phyloP scores from a whole-genome alignment of 1,284 basidiomycete species.

The Boletellus deceptivus region DNA sequence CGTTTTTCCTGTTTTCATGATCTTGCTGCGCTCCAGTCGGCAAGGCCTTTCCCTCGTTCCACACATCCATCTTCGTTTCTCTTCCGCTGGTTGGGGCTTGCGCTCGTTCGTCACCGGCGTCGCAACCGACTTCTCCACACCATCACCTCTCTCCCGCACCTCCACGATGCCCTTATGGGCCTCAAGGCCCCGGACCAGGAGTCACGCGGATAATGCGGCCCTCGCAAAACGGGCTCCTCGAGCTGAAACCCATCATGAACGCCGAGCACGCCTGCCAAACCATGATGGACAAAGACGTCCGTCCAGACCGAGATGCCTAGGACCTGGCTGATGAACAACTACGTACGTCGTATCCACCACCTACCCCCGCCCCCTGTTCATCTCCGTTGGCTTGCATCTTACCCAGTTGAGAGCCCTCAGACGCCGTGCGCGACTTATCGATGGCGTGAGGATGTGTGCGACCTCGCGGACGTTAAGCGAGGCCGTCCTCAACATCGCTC shows the following conservation, averaged over 20 bases:
- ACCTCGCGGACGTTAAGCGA: constrained; percentile 46
- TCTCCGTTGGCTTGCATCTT: neutral
- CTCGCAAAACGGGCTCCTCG: constrained; percentile 45
- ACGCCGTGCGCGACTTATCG: constrained; percentile 34
- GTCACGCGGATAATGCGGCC: constrained; percentile 48
- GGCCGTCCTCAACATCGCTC: no score
- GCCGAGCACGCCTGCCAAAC: constrained; percentile 59
- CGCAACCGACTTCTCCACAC: neutral
- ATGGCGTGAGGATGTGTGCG: constrained; percentile 60
- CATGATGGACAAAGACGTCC: constrained; percentile 54
- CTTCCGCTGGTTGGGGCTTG: neutral
- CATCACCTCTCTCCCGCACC: neutral
- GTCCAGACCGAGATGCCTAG: constrained; percentile 66
- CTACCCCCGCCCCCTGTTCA: neutral
- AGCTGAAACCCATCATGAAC: constrained; percentile 48
- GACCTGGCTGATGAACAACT: constrained; percentile 60
- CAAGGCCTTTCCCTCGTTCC: neutral
- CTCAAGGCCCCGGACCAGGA: constrained; percentile 55
- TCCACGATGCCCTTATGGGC: constrained; percentile 33
- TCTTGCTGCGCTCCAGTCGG: no score
- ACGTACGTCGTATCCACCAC: neutral
- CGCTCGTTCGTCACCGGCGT: neutral
- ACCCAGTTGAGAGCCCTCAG: neutral
- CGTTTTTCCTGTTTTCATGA: no score
- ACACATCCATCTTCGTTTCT: neutral